Evolutionary conservation across 164 flowering plant genomes (phyloP), one percentile per base, ranked within the genome.

Genomic region (Santalum album): DNA sequence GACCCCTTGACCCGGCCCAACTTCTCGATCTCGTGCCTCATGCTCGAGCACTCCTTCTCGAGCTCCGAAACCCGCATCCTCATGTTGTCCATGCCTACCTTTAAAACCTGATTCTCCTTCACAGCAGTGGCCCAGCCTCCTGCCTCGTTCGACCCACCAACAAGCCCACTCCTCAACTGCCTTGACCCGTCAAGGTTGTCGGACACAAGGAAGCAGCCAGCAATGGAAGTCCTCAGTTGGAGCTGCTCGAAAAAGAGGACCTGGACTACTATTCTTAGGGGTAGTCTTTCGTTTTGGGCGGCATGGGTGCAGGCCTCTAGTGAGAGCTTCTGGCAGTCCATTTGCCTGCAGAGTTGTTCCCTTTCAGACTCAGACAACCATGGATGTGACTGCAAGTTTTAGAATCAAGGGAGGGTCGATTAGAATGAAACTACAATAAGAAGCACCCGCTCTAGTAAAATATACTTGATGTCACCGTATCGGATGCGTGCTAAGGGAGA

Each of bases 221-320:
- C 90, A 35, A 91, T 86, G 1, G 98, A 88, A 7, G 91, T 84
- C 60, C 96, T 66, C 12, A 91, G 78, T 63, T 84, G 96, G 18
- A 88, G 84, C 77, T 91, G 98, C 74, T 91, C 98, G 35, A 91
- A 88, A 75, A 91, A 91, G 64, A 91, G 86, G 59, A 88, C 98
- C 69, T 88, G 98, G 53, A 91, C 95, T 12, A 91, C 65, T n/a
- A 86, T 69, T 71, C 96, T 74, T 1, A 91, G 72, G 12, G 98
- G 98, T 2, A 91, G 75, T 70, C 96, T 76, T 68, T 91, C 98
- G 38, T 91, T 91, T 68, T 91, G 96, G 0, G 98, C 98, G 2
- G 98, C 98, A 52, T 91, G 98, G 21, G 98, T 88, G 72, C 98
- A 84, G 15, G 98, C 98, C 75, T 91, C 98, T 49, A 88, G 60